Evolutionary conservation across 345 rosid genomes (phyloP).

Genomic region (Geranium brycei): DNA sequence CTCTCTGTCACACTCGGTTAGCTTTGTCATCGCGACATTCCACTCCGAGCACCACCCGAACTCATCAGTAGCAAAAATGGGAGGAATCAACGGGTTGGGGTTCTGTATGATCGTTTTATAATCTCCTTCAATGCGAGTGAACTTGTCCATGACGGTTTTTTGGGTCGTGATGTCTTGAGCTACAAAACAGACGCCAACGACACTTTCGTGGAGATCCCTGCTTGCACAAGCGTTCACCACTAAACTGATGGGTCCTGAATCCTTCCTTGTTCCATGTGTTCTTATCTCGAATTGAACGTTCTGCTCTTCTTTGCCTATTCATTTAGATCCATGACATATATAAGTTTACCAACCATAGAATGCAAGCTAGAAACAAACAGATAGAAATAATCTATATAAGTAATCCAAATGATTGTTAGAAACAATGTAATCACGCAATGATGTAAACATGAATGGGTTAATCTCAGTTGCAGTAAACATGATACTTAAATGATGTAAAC

Average conservation of each 20-base stretch:
- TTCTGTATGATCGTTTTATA: conserved; percentile 87
- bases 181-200: conserved; percentile 87
- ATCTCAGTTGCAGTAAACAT: too few species aligned
- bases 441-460: too few species aligned
- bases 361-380: conserved; percentile 5
- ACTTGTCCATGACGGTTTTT: conserved; percentile 88
- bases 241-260: conserved; percentile 68
- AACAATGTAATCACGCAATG: too few species aligned
- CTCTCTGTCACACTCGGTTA: conserved; percentile 75
- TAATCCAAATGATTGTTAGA: background rate
- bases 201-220: conserved; percentile 65
- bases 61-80: conserved; percentile 79
- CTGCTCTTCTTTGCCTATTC: conserved; percentile 81
- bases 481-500: too few species aligned
- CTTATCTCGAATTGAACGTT: conserved; percentile 74
- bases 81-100: conserved; percentile 87
- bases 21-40: conserved; percentile 78
- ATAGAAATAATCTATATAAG: background rate
- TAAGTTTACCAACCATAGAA: background rate
- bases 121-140: conserved; percentile 93
- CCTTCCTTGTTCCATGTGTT: conserved; percentile 48
- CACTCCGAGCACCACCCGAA: conserved; percentile 98
- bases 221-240: conserved; percentile 87
- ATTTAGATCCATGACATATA: background rate
- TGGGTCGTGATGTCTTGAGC: conserved; percentile 95